Evolutionary conservation across 441 rosid genomes (phyloP).

Genomic region (Brassica hybrid): DNA sequence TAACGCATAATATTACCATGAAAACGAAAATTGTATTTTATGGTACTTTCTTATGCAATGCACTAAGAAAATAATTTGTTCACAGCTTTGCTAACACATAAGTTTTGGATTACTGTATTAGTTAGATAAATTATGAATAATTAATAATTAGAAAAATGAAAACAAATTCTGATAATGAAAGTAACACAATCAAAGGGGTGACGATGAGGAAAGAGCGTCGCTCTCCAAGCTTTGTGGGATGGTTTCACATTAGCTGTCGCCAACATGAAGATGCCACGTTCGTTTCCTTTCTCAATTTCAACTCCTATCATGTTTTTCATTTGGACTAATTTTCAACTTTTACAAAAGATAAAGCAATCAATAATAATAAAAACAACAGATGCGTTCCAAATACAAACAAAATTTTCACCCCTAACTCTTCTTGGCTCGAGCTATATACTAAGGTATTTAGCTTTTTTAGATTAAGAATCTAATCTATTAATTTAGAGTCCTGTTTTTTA

Average conservation of each 20-base stretch:
- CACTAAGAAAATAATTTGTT: background rate
- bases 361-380: background rate
- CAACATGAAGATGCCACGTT: conserved; percentile 57
- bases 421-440: conserved; percentile 1
- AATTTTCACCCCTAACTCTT: background rate
- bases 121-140: background rate
- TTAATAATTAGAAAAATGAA: background rate
- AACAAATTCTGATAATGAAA: background rate
- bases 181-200: conserved; percentile 26
- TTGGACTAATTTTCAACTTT: conserved; percentile 7
- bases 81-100: conserved; percentile 4
- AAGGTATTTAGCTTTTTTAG: background rate
- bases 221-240: conserved; percentile 39
- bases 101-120: background rate
- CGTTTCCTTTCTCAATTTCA: conserved; percentile 12
- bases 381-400: background rate
- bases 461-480: too few relatives aligned
- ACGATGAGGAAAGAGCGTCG: conserved; percentile 27
- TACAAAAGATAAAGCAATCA: background rate
- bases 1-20: background rate
- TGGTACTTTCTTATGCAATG: background rate
- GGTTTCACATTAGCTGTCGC: conserved; percentile 63
- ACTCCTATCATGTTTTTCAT: conserved; percentile 10
- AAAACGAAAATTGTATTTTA: background rate
- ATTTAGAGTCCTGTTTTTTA: too few relatives aligned